A percentile compares a stretch with the other conserved stretches of the same genome.
Evolutionary conservation across 2,329 filamentous ascomycete genomes (phyloP).

Genomic region (Coniochaeta sp.): DNA sequence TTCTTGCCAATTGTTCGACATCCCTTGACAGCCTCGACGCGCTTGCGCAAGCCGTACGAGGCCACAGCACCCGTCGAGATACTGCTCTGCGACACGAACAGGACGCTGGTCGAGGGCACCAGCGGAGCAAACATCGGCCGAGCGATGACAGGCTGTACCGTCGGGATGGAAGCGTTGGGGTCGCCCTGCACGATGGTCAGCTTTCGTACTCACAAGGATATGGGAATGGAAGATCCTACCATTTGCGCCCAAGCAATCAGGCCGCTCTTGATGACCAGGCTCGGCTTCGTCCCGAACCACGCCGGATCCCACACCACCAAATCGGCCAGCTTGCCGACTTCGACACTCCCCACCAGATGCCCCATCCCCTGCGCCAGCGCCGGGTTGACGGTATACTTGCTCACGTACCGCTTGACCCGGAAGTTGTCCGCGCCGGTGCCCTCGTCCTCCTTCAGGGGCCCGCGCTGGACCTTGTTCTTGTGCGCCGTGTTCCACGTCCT

Average conservation of each 20-base stretch:
- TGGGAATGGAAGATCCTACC: constrained; percentile 40
- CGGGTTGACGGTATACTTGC: constrained; percentile 95
- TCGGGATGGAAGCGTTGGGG: constrained; percentile 78
- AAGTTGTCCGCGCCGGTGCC: constrained; percentile 81
- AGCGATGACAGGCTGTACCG: constrained; percentile 75
- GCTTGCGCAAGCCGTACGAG: constrained; percentile 70
- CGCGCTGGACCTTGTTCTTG: constrained; percentile 89
- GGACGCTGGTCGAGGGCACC: constrained; percentile 65
- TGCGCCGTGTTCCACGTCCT: constrained; percentile 96
- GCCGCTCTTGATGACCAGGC: constrained; percentile 76
- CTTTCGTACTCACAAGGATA: neutral
- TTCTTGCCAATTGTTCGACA: constrained; percentile 70
- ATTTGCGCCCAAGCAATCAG: constrained; percentile 79
- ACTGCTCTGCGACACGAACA: constrained; percentile 74
- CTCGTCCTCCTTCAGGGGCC: constrained; percentile 67
- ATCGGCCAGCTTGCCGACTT: constrained; percentile 86
- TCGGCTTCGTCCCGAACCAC: constrained; percentile 83
- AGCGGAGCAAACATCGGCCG: constrained; percentile 79
- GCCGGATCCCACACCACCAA: constrained; percentile 79
- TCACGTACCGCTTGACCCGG: constrained; percentile 84
- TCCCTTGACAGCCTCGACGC: constrained; percentile 69
- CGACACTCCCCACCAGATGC: constrained; percentile 78
- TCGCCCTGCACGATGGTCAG: constrained; percentile 50
- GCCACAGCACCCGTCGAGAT: constrained; percentile 59
- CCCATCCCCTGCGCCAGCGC: constrained; percentile 85